phyloP scores from a whole-genome alignment of 2,329 filamentous ascomycete species.

The Cyphellophora attinorum region DNA sequence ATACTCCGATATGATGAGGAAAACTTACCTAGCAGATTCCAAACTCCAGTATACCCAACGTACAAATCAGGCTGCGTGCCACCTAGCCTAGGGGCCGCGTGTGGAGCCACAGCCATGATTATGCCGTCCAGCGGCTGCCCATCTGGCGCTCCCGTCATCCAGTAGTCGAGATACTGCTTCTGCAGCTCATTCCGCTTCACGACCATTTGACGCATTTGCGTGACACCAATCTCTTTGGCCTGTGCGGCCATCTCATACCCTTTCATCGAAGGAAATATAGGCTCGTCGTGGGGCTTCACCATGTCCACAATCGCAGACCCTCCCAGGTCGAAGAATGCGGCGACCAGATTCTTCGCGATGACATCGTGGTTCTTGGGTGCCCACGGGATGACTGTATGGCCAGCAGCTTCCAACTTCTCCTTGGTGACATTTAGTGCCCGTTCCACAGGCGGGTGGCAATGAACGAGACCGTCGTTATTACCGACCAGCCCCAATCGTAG shows the following conservation, averaged over 20 bases:
- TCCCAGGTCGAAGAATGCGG: conserved; percentile 18
- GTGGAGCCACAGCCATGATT: conserved; percentile 23
- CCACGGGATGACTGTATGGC: conserved; percentile 27
- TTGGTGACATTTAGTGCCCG: conserved; percentile 25
- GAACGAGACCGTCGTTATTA: conserved; percentile 25
- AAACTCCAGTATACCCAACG: conserved; percentile 21
- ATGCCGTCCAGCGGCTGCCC: conserved; percentile 27
- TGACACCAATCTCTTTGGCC: conserved; percentile 18
- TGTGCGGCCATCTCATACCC: conserved; percentile 15
- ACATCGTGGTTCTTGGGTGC: conserved; percentile 23
- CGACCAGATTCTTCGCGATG: conserved; percentile 21
- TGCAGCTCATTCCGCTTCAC: conserved; percentile 22
- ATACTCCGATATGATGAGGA: conserved; percentile 18
- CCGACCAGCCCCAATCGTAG: conserved; percentile 29
- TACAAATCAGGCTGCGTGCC: conserved; percentile 19
- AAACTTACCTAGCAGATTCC: conserved; percentile 20
- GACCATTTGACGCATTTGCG: conserved; percentile 22
- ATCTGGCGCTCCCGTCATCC: conserved; percentile 22
- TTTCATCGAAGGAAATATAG: conserved; percentile 18
- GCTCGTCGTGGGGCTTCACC: conserved; percentile 19
- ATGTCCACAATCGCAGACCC: conserved; percentile 19
- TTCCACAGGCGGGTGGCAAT: conserved; percentile 28
- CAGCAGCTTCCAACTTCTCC: conserved; percentile 24
- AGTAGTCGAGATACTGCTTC: conserved; percentile 27
- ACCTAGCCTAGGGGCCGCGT: conserved; percentile 25